A percentile compares a stretch with the other conserved stretches of the same genome.
Evolutionary conservation across 2,329 filamentous ascomycete species (phyloP).

Genomic region (Penicillium olsonii): DNA sequence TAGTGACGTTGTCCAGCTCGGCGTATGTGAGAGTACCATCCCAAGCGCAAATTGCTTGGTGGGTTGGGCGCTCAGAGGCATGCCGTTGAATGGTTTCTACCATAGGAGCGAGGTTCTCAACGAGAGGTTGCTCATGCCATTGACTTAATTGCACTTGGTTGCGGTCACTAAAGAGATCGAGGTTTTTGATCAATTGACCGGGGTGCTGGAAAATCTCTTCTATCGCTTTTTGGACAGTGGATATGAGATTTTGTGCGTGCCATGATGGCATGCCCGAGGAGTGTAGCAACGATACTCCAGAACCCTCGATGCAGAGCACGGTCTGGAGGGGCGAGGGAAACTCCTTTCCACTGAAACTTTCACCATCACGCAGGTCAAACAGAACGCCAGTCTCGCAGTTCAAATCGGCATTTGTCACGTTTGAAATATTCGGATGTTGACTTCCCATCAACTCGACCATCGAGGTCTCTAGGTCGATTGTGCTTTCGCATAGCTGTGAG

Average conservation of each 20-base stretch:
- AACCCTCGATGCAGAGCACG: background rate
- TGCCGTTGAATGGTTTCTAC: background rate
- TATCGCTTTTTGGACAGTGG: background rate
- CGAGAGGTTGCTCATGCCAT: background rate
- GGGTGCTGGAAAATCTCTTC: background rate
- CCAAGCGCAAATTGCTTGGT: background rate
- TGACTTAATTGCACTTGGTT: no score
- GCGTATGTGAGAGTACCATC: background rate
- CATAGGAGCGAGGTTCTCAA: background rate
- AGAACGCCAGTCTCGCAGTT: background rate
- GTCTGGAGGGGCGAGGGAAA: background rate
- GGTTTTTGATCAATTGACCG: background rate
- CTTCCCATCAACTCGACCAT: background rate
- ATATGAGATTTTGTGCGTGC: background rate
- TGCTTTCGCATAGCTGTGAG: background rate
- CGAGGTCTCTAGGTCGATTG: background rate
- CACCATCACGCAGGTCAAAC: background rate
- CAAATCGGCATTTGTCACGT: background rate
- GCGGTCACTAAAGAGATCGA: background rate
- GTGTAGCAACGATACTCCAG: background rate
- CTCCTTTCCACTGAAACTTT: background rate
- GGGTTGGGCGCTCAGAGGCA: background rate
- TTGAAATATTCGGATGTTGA: background rate
- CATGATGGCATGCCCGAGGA: background rate
- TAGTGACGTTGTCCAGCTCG: background rate